Percentiles rank a stretch among this genome's conserved stretches.
Evolutionary conservation across 768 basidiomycete genomes (phyloP).

Genomic region (Coprinopsis sp.): DNA sequence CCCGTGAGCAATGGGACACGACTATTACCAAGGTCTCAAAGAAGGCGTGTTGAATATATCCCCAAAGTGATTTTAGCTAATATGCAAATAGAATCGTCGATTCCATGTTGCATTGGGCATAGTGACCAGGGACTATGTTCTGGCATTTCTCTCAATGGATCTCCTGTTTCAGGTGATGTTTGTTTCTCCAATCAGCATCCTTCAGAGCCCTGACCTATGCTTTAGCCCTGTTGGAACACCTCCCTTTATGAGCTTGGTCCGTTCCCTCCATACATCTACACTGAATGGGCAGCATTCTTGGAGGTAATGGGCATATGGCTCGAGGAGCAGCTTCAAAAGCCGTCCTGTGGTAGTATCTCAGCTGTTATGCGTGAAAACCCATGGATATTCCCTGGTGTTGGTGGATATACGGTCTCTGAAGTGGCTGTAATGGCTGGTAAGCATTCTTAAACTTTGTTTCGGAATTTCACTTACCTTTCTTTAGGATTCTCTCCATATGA

Average conservation of each 20-base stretch:
- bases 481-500: too few relatives aligned
- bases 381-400: too few relatives aligned
- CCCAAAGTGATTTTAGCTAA: background rate
- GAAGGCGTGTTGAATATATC: background rate
- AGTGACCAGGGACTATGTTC: constrained; percentile 10
- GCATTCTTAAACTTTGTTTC: too few relatives aligned
- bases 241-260: background rate
- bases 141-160: constrained; percentile 12
- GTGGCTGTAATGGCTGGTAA: too few relatives aligned
- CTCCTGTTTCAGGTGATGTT: constrained; percentile 9
- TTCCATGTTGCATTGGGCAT: constrained; percentile 10
- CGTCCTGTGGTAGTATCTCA: too few relatives aligned
- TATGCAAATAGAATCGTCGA: background rate
- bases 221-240: background rate
- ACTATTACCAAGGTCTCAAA: background rate
- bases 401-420: too few relatives aligned
- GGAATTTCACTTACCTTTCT: too few relatives aligned
- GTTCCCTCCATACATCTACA: background rate
- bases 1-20: constrained; percentile 3
- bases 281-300: background rate
- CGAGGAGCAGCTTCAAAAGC: too few relatives aligned
- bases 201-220: background rate
- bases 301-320: too few relatives aligned
- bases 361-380: too few relatives aligned
- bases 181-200: too few relatives aligned